phyloP scores from a whole-genome alignment of 164 flowering plant genomes.

The Magnolia changhungtana region DNA sequence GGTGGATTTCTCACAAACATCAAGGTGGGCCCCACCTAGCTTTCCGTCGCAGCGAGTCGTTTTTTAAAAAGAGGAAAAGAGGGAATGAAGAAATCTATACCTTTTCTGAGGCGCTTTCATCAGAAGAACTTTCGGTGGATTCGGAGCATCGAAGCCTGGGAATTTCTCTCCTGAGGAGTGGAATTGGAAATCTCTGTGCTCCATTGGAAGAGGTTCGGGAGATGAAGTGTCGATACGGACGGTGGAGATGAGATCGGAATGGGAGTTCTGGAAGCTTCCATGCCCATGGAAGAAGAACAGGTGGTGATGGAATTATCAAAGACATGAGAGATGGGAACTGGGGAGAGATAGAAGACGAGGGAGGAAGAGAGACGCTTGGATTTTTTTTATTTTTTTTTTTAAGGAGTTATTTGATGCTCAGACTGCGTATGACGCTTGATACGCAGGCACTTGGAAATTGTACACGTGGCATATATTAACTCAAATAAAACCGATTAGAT shows the following conservation, averaged over 20 bases:
- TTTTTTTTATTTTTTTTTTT: no score
- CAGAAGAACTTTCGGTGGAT: background rate
- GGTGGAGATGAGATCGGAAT: background rate
- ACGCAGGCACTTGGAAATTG: no score
- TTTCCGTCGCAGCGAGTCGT: no score
- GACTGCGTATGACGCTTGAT: no score
- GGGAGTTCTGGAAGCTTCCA: background rate
- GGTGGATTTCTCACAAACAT: no score
- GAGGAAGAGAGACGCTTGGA: background rate
- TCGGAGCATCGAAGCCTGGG: background rate
- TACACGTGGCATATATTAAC: no score
- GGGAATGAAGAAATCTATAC: background rate
- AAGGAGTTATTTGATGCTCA: no score
- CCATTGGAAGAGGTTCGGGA: background rate
- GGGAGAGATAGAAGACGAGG: background rate
- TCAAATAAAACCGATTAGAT: no score
- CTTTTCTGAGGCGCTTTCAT: background rate
- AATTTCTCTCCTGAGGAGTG: conserved; percentile 1
- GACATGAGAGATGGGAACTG: background rate
- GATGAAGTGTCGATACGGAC: background rate
- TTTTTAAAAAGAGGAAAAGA: background rate
- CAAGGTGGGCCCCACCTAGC: no score
- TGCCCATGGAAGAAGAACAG: background rate
- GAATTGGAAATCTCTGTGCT: background rate
- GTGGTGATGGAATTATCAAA: background rate